Evolutionary conservation across 768 basidiomycete genomes (phyloP), one percentile per base, ranked within the genome.

Genomic region (Tulasnella sp.): DNA sequence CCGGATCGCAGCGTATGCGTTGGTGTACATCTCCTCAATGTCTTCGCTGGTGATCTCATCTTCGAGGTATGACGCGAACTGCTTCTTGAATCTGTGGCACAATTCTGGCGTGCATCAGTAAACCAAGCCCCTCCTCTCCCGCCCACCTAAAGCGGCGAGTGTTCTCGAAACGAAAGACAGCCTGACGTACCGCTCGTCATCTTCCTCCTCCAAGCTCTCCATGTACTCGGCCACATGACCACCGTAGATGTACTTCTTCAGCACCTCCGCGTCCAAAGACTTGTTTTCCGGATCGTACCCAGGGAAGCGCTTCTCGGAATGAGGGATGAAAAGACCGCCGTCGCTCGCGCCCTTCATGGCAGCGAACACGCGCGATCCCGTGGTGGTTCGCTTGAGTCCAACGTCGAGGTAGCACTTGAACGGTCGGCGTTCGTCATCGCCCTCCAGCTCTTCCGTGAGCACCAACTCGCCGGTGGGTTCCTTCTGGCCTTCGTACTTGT

Each of bases 221-320:
- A 99, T 99, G 86, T 98, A 99, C 83, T 98, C 97, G 67, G 97
- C 94, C 72, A 99, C 90, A 81, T 99, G 97, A 68, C 95, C 95
- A 80, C 93, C 95, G 77, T 85, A 91, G 80, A 99, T 98, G 84
- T 99, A 99, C 83, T 96, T 96, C 81, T 96, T 94, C 79, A 98
- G 85, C 72, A 90, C 88, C 82, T 98, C 97, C 59, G 93, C 89
- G 75, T 99, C 95, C 74, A 99, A 87, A 80, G 89, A 83, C 86
- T 99, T 99, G 80, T 81, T 79, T 82, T 99, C 97, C 73, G 90
- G 83, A 82, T 99, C 97, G 83, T 87, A 99, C 64, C 97, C 97
- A 71, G 97, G 97, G 90, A 98, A 98, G 71, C 95, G 93, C 82
- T 94, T 95, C 74, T 95, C 92, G 78, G 90, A 94, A 84, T 99